Percentiles rank a stretch among this genome's conserved stretches.
These are phyloP conservation scores for Thalassiosira exigua DNA, from an alignment of 352 stramenopile genomes.

Conservation along the genomic window DNA sequence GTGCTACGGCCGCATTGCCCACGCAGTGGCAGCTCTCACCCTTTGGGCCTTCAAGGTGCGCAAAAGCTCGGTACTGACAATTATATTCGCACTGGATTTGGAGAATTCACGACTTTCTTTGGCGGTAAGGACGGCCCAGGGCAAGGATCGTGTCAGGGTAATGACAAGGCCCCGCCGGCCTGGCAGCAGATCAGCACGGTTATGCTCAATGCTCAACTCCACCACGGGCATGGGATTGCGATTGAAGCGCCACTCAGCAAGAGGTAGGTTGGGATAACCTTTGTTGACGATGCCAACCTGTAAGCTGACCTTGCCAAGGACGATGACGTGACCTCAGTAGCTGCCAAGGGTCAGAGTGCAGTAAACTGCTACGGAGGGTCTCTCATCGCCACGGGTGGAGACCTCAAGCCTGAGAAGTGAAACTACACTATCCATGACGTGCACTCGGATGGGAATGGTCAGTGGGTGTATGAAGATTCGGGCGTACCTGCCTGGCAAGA, in stretches of 20 bases:
- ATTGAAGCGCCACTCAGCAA: too few relatives aligned
- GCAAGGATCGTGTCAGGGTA: slow-evolving; percentile 19
- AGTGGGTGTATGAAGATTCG: too few relatives aligned
- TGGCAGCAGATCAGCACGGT: slow-evolving; percentile 8
- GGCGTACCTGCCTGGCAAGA: too few relatives aligned
- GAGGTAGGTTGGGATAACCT: slow-evolving; percentile 1
- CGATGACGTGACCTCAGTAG: background rate
- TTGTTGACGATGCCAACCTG: slow-evolving; percentile 8
- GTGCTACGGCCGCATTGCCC: slow-evolving; percentile 20
- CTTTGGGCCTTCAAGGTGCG: background rate
- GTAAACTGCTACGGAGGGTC: slow-evolving; percentile 1
- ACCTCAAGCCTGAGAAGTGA: slow-evolving; percentile 16
- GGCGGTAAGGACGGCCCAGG: slow-evolving; percentile 7
- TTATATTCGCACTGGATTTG: background rate
- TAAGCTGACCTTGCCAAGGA: too few relatives aligned
- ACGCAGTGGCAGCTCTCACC: background rate
- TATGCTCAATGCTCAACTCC: slow-evolving; percentile 18
- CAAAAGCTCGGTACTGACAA: background rate
- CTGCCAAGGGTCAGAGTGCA: background rate
- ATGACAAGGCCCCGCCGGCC: slow-evolving; percentile 3
- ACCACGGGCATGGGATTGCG: background rate
- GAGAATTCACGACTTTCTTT: background rate
- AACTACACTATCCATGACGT: too few relatives aligned
- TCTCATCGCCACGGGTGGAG: background rate
- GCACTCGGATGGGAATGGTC: too few relatives aligned